Conservation (phyloP, 2,329 filamentous ascomycete species). For the Calycina marina region DNA sequence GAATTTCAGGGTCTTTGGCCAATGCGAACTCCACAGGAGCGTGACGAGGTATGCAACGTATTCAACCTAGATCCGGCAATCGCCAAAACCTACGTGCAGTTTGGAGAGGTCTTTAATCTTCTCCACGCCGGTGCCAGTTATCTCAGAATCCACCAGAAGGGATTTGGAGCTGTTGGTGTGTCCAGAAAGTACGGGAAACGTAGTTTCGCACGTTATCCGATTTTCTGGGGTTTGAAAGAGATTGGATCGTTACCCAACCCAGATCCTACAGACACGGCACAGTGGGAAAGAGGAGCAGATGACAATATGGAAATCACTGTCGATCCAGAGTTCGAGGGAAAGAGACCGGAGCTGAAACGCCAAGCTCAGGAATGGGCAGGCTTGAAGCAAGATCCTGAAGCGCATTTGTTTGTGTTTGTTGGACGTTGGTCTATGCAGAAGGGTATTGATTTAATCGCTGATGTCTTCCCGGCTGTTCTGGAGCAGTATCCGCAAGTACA, state of each 20-base stretch:
- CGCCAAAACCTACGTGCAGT: conserved; percentile 47
- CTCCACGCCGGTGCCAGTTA: conserved; percentile 48
- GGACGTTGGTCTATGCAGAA: conserved; percentile 58
- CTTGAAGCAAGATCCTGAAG: conserved; percentile 42
- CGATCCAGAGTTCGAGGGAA: conserved; percentile 38
- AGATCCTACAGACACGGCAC: conserved; percentile 41
- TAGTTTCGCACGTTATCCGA: conserved; percentile 50
- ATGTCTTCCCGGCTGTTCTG: conserved; percentile 48
- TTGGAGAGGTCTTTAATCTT: conserved; percentile 54
- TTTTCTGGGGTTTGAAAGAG: conserved; percentile 50
- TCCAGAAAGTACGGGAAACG: conserved; percentile 55
- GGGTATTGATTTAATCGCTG: conserved; percentile 52
- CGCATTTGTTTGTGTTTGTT: conserved; percentile 54
- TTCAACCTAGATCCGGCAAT: conserved; percentile 44
- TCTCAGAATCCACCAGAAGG: conserved; percentile 51
- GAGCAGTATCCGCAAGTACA: conserved; percentile 45
- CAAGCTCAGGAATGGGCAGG: conserved; percentile 56
- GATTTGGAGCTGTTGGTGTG: conserved; percentile 53
- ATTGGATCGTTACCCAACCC: conserved; percentile 55
- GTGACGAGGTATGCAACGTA: conserved; percentile 47
- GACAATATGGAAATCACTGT: conserved; percentile 34
- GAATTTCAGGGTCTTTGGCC: conserved; percentile 58
- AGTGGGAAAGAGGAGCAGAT: conserved; percentile 42
- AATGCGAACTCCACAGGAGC: conserved; percentile 46
- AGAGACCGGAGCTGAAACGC: conserved; percentile 35